These are phyloP conservation scores for Turritis glabra DNA, from an alignment of 345 rosid species.

Conservation along the genomic window DNA sequence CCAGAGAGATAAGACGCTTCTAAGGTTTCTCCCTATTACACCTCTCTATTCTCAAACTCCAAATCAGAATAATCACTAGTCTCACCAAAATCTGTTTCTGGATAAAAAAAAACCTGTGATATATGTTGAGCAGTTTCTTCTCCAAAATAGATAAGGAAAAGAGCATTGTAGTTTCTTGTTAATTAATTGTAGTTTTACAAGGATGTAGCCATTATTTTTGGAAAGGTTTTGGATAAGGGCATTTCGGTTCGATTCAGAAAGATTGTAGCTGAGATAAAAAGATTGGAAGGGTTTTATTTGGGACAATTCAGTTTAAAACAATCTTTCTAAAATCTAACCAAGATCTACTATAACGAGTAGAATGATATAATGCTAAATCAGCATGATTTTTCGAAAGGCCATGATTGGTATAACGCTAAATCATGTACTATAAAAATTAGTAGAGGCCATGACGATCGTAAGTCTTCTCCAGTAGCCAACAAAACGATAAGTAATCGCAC, in stretches of 20 bases:
- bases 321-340: no score
- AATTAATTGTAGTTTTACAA: not conserved
- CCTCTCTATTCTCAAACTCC: conserved; percentile 2
- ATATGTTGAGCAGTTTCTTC: not conserved
- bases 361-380: no score
- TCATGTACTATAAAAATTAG: no score
- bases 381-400: no score
- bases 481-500: no score
- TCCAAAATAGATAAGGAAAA: not conserved
- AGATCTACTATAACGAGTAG: no score
- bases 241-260: not conserved
- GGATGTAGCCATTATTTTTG: not conserved
- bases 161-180: not conserved
- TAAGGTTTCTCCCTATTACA: conserved; percentile 23
- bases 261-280: not conserved
- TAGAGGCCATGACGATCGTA: no score
- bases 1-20: conserved; percentile 78
- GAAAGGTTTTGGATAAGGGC: not conserved
- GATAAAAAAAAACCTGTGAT: not conserved
- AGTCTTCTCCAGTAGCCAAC: no score
- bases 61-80: conserved; percentile 3
- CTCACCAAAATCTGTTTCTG: not conserved
- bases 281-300: no score
- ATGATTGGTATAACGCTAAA: no score
- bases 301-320: no score